A percentile compares a stretch with the other conserved stretches of the same genome.
phyloP scores from a whole-genome alignment of 768 basidiomycete species.

The Xerocomellus dryophilus region DNA sequence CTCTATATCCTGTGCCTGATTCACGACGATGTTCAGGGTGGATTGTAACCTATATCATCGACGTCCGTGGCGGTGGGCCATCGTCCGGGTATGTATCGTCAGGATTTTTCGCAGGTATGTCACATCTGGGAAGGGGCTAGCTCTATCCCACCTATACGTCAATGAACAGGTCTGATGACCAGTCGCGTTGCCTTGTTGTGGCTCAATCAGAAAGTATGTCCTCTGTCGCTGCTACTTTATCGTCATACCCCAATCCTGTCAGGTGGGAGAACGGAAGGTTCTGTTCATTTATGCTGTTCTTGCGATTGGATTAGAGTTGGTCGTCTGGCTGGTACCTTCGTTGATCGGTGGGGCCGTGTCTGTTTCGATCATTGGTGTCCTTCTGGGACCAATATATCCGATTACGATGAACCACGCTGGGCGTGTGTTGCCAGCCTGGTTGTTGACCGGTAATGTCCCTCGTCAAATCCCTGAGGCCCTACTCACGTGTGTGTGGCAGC shows the following conservation, averaged over 20 bases:
- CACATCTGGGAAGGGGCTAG: not conserved
- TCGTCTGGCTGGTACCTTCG: slow-evolving; percentile 56
- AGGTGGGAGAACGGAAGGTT: slow-evolving; percentile 66
- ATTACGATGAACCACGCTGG: slow-evolving; percentile 68
- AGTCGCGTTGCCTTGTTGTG: slow-evolving; percentile 55
- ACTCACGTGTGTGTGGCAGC: slow-evolving; percentile 27
- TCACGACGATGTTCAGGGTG: slow-evolving; percentile 43
- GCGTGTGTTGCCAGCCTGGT: slow-evolving; percentile 65
- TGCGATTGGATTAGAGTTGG: slow-evolving; percentile 53
- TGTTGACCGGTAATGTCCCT: slow-evolving; percentile 45
- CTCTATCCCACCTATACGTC: not conserved
- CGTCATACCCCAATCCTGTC: not conserved
- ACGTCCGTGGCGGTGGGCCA: slow-evolving; percentile 43
- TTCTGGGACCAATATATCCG: slow-evolving; percentile 54
- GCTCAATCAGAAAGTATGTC: slow-evolving; percentile 50
- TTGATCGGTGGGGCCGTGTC: slow-evolving; percentile 54
- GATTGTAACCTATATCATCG: slow-evolving; percentile 62
- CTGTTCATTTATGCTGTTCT: slow-evolving; percentile 52
- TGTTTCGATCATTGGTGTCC: slow-evolving; percentile 53
- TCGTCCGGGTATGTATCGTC: slow-evolving; percentile 51
- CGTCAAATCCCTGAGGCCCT: not conserved
- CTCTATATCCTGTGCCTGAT: not conserved
- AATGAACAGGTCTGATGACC: slow-evolving; percentile 46
- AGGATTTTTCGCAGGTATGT: slow-evolving; percentile 53
- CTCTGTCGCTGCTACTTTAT: not conserved